Base-by-base conservation (phyloP, 768 basidiomycete species). In the Botryobasidium botryosum region DNA sequence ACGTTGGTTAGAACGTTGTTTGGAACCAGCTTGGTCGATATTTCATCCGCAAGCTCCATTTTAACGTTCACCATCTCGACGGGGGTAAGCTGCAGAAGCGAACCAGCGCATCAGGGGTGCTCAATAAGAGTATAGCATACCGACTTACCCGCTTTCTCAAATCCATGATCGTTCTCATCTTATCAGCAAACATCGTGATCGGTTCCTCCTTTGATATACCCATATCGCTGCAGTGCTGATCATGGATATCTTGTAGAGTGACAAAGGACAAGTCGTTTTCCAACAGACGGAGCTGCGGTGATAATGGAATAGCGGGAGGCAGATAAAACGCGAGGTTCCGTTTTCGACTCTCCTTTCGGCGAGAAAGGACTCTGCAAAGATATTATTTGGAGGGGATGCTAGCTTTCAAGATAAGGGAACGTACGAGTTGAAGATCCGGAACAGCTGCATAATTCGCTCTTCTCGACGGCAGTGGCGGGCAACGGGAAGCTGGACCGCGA, bases 341-440 rank as follows among this genome's bases (percentile, higher is more conserved):
- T 55, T 92, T 91, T 40, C 92, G 74, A 27, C 75, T 82, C 60
- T 99, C 92, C 58, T 92, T 94, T 59, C 88, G 82, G 46, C 83
- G 78, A 40, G 66, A 65, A 42, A 99, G 65, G 21, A 83, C 80
- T 20, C 92, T 94, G 46, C 28, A 44, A 10, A 26, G 2, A 5
- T 17, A 35, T 12, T 15, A 12, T 31, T 26, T n/a, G 37, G 27
- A 37, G 15, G 21, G 43, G 23, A 50, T 45, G 24, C 36, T 43
- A 53, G 39, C 8, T 41, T 28, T 17, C 12, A 45, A 4, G 42
- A 29, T 29, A 27, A 29, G 24, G 44, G 15, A 49, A 57, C 74
- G 33, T 50, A 91, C 90, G 77, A 75, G 56, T 94, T 96, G 62
- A 97, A 84, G 44, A 81, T 84, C n/a, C 94, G 75, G 64, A 92